Evolutionary conservation across 352 stramenopile species (phyloP).

Genomic region (Globisporangium uncinulatum): DNA sequence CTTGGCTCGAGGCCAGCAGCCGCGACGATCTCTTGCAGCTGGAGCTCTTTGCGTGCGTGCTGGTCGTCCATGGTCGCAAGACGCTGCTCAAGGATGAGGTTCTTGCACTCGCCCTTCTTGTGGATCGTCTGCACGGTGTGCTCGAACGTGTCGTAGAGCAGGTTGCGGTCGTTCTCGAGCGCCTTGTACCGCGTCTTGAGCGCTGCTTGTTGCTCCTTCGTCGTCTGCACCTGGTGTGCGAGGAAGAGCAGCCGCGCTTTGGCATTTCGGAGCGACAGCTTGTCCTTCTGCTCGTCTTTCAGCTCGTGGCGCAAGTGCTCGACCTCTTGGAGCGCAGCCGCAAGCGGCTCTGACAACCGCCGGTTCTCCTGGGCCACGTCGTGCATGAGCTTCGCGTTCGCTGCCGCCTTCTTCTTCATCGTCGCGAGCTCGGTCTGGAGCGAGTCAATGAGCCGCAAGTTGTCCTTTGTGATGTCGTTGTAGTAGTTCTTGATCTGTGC

Average conservation of each 20-base stretch:
- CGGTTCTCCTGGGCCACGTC: conserved; percentile 93
- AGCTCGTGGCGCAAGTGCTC: conserved; percentile 84
- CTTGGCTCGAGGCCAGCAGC: conserved; percentile 67
- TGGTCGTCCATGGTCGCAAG: conserved; percentile 69
- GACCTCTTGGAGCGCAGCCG: conserved; percentile 83
- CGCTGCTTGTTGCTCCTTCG: conserved; percentile 56
- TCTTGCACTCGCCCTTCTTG: conserved; percentile 90
- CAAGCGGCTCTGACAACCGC: conserved; percentile 84
- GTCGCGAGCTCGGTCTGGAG: conserved; percentile 91
- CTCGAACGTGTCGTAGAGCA: conserved; percentile 90
- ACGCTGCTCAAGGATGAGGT: conserved; percentile 84
- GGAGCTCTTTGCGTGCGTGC: conserved; percentile 64
- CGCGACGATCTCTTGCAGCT: conserved; percentile 65
- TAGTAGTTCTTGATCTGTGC: conserved; percentile 96
- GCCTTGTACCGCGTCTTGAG: conserved; percentile 70
- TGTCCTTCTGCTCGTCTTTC: conserved; percentile 91
- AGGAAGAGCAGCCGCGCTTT: conserved; percentile 82
- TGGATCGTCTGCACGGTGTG: conserved; percentile 85
- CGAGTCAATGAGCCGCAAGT: conserved; percentile 89
- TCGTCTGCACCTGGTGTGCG: conserved; percentile 56
- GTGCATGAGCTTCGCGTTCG: conserved; percentile 91
- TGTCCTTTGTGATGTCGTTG: conserved; percentile 94
- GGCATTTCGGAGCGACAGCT: conserved; percentile 85
- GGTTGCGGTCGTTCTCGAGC: conserved; percentile 81
- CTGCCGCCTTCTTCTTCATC: conserved; percentile 90